A percentile compares a stretch with the other conserved stretches of the same genome.
These are phyloP conservation scores for Backusella psychrophila DNA, from an alignment of 192 early-diverging fungal genomes.

Conservation along the genomic window DNA sequence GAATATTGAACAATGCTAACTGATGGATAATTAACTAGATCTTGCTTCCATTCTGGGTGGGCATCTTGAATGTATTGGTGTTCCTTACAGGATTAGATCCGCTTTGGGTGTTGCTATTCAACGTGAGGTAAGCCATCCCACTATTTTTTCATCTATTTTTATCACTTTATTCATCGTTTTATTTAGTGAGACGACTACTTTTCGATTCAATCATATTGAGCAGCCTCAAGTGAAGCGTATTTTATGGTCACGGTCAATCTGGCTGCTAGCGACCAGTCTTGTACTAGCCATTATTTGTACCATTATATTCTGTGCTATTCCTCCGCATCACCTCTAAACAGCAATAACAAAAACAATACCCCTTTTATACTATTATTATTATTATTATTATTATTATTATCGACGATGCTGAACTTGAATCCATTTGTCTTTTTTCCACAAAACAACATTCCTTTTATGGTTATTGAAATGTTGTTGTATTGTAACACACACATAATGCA, in stretches of 20 bases:
- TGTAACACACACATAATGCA: not conserved
- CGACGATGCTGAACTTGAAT: too few relatives aligned
- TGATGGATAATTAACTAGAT: not conserved
- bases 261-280: conserved; percentile 20
- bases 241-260: conserved; percentile 29
- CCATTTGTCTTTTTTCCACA: not conserved
- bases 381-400: not conserved
- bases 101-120: conserved; percentile 39
- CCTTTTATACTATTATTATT: not conserved
- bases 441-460: not conserved
- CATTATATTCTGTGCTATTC: conserved; percentile 34
- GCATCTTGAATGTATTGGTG: conserved; percentile 37
- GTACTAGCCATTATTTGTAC: conserved; percentile 25
- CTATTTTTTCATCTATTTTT: not conserved
- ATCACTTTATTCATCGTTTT: not conserved
- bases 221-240: conserved; percentile 34
- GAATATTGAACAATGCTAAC: not conserved
- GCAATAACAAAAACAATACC: not conserved
- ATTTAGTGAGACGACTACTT: conserved; percentile 36
- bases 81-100: conserved; percentile 40
- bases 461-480: not conserved
- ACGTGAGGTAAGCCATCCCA: conserved; percentile 26
- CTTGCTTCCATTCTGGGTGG: conserved; percentile 40
- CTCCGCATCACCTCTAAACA: conserved; percentile 20
- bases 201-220: conserved; percentile 33